Conservation (phyloP, 495 filamentous ascomycete species). For the Tuber aestivum region DNA sequence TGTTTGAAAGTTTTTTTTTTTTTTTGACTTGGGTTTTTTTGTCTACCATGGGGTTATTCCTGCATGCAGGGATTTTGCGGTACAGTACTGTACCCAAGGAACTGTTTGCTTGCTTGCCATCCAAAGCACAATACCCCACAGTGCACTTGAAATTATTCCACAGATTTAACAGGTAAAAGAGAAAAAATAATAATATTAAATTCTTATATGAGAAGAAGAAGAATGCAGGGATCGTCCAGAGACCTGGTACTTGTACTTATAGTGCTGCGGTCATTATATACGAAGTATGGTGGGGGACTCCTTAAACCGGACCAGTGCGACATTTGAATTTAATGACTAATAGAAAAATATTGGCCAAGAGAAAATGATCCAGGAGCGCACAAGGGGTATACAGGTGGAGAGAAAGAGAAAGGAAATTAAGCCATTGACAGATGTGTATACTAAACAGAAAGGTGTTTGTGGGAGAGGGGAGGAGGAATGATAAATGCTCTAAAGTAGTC, state of each 20-base stretch:
- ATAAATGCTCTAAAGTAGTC: background rate
- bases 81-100: too few relatives aligned
- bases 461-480: background rate
- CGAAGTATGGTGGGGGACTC: background rate
- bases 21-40: background rate
- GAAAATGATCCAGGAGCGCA: background rate
- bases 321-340: background rate
- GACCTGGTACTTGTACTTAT: background rate
- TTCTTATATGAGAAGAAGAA: background rate
- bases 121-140: too few relatives aligned
- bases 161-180: background rate
- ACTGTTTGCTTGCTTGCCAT: too few relatives aligned
- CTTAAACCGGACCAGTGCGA: background rate
- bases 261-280: too few relatives aligned
- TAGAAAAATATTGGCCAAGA: background rate
- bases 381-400: background rate
- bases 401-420: background rate
- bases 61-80: background rate
- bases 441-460: background rate
- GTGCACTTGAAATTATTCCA: background rate
- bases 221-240: background rate
- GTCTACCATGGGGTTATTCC: background rate
- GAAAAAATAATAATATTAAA: background rate
- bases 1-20: background rate
- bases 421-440: too few relatives aligned